Evolutionary conservation across 176 grass and related monocot species (phyloP).

Genomic region (Hsuehochloa calcarea): DNA sequence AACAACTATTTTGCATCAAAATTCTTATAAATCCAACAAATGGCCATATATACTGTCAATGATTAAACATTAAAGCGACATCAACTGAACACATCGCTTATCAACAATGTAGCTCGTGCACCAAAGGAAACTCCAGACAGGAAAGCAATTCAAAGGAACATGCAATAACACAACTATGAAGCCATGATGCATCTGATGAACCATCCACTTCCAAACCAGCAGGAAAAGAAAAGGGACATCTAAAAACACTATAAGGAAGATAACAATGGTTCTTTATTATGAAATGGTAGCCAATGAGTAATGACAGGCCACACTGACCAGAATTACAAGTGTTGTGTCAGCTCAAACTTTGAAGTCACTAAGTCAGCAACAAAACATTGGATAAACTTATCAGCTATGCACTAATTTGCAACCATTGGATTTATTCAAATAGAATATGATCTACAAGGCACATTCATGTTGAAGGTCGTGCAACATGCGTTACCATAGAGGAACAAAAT

Average conservation of each 20-base stretch:
- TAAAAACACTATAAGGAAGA: neutral
- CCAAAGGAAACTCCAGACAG: neutral
- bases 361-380: neutral
- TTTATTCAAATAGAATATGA: neutral
- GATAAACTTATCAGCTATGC: neutral
- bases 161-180: neutral
- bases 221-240: neutral
- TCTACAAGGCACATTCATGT: neutral
- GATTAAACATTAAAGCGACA: neutral
- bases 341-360: neutral
- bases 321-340: neutral
- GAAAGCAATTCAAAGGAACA: neutral
- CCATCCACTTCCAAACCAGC: neutral
- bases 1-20: conserved; percentile 1
- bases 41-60: neutral
- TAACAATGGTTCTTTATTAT: neutral
- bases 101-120: neutral
- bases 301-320: neutral
- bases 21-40: neutral
- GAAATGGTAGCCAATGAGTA: neutral
- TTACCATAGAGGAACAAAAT: neutral
- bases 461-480: neutral
- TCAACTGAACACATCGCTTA: neutral
- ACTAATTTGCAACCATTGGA: neutral
- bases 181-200: neutral